phyloP scores from a whole-genome alignment of 2,329 filamentous ascomycete genomes.

The Nemania abortiva region DNA sequence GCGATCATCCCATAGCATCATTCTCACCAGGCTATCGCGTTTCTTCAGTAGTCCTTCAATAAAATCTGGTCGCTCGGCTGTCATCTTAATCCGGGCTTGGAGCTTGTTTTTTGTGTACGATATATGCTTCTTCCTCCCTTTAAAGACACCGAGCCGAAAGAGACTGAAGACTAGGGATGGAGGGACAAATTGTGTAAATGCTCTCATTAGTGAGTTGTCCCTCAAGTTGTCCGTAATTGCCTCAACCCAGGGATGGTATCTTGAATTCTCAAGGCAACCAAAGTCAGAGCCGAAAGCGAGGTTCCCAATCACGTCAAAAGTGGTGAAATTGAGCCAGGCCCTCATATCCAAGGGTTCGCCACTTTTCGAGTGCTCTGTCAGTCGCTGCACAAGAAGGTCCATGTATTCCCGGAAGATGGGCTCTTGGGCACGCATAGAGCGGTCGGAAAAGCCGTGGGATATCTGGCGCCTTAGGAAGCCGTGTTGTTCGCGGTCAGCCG shows the following conservation, averaged over 20 bases:
- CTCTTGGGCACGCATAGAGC: slow-evolving; percentile 42
- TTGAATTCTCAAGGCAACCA: slow-evolving; percentile 33
- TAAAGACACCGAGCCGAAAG: slow-evolving; percentile 19
- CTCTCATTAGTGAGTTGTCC: slow-evolving; percentile 20
- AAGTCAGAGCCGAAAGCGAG: slow-evolving; percentile 41
- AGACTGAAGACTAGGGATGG: slow-evolving; percentile 7
- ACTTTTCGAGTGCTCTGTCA: slow-evolving; percentile 18
- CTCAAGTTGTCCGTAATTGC: slow-evolving; percentile 26
- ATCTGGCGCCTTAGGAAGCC: slow-evolving; percentile 33
- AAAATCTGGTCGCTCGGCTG: slow-evolving; percentile 29
- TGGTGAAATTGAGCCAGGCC: slow-evolving; percentile 40
- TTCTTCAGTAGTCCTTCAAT: slow-evolving; percentile 31
- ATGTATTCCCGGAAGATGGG: slow-evolving; percentile 41
- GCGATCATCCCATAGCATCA: not conserved
- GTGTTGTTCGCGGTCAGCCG: slow-evolving; percentile 23
- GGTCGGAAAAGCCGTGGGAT: slow-evolving; percentile 41
- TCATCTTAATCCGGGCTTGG: slow-evolving; percentile 6
- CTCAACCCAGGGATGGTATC: slow-evolving; percentile 39
- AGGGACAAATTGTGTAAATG: slow-evolving; percentile 16
- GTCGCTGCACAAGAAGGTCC: slow-evolving; percentile 37
- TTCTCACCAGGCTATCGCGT: slow-evolving; percentile 18
- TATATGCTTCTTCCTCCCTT: slow-evolving; percentile 20
- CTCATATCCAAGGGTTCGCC: slow-evolving; percentile 28
- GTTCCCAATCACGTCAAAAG: slow-evolving; percentile 45
- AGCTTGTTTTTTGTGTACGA: slow-evolving; percentile 19